phyloP scores from a whole-genome alignment of 2,329 filamentous ascomycete genomes.

The Penicillium corylophilum region DNA sequence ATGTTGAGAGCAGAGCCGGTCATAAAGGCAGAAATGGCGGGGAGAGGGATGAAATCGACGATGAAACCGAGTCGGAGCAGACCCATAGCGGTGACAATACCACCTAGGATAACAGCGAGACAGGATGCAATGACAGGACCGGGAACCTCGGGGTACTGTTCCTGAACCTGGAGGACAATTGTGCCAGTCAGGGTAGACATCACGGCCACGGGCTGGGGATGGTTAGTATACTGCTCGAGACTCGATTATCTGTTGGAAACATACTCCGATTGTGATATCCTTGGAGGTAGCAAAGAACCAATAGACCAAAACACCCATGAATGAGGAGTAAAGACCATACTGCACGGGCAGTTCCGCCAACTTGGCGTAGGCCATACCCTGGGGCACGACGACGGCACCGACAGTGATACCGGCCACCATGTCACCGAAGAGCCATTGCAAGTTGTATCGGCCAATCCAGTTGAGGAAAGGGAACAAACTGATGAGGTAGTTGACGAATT shows the following conservation, averaged over 20 bases:
- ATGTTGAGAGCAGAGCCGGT: constrained; percentile 93
- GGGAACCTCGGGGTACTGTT: constrained; percentile 55
- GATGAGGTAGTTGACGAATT: constrained; percentile 61
- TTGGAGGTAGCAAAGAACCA: constrained; percentile 99
- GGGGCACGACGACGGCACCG: constrained; percentile 83
- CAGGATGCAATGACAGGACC: constrained; percentile 71
- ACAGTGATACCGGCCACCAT: constrained; percentile 80
- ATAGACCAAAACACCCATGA: constrained; percentile 91
- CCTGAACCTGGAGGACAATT: constrained; percentile 66
- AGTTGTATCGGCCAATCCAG: constrained; percentile 90
- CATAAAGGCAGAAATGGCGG: constrained; percentile 93
- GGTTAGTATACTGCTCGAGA: not conserved
- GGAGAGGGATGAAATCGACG: constrained; percentile 87
- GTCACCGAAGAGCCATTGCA: constrained; percentile 85
- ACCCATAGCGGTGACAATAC: constrained; percentile 75
- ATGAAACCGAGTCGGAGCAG: constrained; percentile 81
- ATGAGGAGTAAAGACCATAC: constrained; percentile 90
- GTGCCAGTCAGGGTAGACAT: constrained; percentile 89
- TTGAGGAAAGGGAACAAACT: constrained; percentile 81
- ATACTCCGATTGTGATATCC: constrained; percentile 69
- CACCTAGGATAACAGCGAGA: constrained; percentile 73
- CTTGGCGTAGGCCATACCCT: constrained; percentile 92
- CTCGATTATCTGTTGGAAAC: not conserved
- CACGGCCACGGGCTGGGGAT: constrained; percentile 77
- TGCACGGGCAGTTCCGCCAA: constrained; percentile 75